Conservation (phyloP, 106 monocot genomes). For the Acorus gramineus region DNA sequence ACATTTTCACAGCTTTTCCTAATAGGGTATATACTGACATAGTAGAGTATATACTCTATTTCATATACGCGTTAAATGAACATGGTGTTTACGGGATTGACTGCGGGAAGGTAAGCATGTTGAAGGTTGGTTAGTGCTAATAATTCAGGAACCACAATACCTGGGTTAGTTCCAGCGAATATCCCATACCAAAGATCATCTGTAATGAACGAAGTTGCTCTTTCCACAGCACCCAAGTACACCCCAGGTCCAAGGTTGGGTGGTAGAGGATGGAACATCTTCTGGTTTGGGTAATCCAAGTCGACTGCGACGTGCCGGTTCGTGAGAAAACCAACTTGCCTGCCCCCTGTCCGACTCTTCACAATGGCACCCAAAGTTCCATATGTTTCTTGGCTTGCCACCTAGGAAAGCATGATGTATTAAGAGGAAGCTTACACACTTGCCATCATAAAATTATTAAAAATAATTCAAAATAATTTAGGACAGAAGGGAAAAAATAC, state of each 20-base stretch:
- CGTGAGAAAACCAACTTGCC: conserved; percentile 6
- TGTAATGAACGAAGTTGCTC: conserved; percentile 3
- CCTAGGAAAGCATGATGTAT: conserved; percentile 19
- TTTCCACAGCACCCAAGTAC: conserved; percentile 3
- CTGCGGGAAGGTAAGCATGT: not conserved
- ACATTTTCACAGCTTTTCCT: too few species aligned
- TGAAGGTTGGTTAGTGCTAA: not conserved
- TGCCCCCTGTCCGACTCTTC: not conserved
- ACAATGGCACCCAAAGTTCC: conserved; percentile 7
- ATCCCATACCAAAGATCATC: conserved; percentile 7
- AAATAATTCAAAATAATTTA: not conserved
- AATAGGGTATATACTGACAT: too few species aligned
- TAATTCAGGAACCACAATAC: conserved; percentile 10
- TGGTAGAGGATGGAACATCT: conserved; percentile 6
- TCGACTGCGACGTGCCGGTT: conserved; percentile 81
- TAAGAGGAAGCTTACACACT: not conserved
- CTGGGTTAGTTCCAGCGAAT: conserved; percentile 5
- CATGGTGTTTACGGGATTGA: not conserved
- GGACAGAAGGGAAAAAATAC: too few species aligned
- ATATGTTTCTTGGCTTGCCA: conserved; percentile 66
- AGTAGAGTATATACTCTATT: too few species aligned
- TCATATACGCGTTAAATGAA: not conserved
- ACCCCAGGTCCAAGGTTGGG: conserved; percentile 7
- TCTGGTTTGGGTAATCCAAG: conserved; percentile 6
- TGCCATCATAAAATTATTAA: not conserved